Percentiles rank a stretch among this genome's conserved stretches.
Evolutionary conservation across 441 rosid species (phyloP).

Genomic region (Populus tomentosa): DNA sequence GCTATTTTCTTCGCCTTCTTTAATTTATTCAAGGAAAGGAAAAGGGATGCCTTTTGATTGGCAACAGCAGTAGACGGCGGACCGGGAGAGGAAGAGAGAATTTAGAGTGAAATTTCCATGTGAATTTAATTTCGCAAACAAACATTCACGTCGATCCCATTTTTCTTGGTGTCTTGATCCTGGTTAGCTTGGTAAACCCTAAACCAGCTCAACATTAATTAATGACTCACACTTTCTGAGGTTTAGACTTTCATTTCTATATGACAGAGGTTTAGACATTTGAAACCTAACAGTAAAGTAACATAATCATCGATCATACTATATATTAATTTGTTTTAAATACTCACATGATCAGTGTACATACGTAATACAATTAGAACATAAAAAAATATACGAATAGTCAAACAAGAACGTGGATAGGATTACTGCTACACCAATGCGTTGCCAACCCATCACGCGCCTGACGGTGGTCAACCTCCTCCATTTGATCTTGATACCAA

Average conservation of each 20-base stretch:
- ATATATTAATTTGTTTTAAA: no score
- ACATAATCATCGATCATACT: no score
- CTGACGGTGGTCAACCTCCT: conserved; percentile 51
- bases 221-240: background rate
- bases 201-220: conserved; percentile 2
- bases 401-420: conserved; percentile 50
- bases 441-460: conserved; percentile 68
- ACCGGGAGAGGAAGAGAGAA: background rate
- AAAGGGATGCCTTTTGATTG: background rate
- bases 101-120: conserved; percentile 22
- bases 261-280: background rate
- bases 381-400: conserved; percentile 10
- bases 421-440: conserved; percentile 20
- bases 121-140: conserved; percentile 47
- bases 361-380: conserved; percentile 1
- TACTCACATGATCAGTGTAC: background rate
- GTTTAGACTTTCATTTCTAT: background rate
- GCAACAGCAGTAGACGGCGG: background rate
- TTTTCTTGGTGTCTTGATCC: conserved; percentile 41
- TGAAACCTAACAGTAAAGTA: no score
- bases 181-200: conserved; percentile 32
- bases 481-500: background rate
- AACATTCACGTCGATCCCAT: conserved; percentile 55
- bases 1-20: background rate
- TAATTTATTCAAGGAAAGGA: background rate